Percentiles rank a stretch among this genome's conserved stretches.
Conservation (phyloP, 1,139 yeast genomes). For the Kluyveromyces sp. region DNA sequence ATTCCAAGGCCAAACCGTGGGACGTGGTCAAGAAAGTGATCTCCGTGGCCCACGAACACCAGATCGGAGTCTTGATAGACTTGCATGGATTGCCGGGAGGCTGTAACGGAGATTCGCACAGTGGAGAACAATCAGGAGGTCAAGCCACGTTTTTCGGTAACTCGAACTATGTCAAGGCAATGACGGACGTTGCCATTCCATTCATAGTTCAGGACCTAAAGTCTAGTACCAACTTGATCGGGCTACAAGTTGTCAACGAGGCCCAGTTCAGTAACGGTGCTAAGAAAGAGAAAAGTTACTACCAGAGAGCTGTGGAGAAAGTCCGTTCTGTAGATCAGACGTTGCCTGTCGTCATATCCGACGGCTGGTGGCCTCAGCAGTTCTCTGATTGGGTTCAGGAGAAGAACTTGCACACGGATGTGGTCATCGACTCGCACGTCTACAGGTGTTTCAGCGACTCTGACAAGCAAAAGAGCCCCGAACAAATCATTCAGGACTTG, state of each 20-base stretch:
- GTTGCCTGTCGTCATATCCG: conserved; percentile 76
- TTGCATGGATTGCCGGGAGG: conserved; percentile 90
- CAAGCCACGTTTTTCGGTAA: conserved; percentile 49
- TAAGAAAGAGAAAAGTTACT: conserved; percentile 51
- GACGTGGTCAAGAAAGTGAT: conserved; percentile 35
- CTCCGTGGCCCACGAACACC: conserved; percentile 29
- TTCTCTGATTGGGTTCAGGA: conserved; percentile 64
- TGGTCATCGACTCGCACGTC: conserved; percentile 76
- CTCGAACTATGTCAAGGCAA: conserved; percentile 33
- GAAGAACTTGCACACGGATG: conserved; percentile 42
- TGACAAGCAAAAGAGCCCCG: conserved; percentile 62
- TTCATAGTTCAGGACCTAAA: conserved; percentile 61
- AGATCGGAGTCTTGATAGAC: conserved; percentile 74
- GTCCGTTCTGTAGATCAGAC: conserved; percentile 50
- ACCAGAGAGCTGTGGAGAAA: conserved; percentile 56
- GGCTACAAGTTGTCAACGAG: conserved; percentile 82
- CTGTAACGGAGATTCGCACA: conserved; percentile 78
- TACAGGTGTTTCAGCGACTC: conserved; percentile 79
- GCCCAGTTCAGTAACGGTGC: conserved; percentile 55
- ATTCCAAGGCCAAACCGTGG: conserved; percentile 60
- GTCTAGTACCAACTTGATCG: conserved; percentile 61
- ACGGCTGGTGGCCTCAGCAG: conserved; percentile 87
- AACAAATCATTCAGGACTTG: conserved; percentile 54
- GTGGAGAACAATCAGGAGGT: conserved; percentile 65
- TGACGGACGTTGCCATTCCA: conserved; percentile 46